Evolutionary conservation across 2,329 filamentous ascomycete species (phyloP).

Genomic region (Blastomyces parvus): DNA sequence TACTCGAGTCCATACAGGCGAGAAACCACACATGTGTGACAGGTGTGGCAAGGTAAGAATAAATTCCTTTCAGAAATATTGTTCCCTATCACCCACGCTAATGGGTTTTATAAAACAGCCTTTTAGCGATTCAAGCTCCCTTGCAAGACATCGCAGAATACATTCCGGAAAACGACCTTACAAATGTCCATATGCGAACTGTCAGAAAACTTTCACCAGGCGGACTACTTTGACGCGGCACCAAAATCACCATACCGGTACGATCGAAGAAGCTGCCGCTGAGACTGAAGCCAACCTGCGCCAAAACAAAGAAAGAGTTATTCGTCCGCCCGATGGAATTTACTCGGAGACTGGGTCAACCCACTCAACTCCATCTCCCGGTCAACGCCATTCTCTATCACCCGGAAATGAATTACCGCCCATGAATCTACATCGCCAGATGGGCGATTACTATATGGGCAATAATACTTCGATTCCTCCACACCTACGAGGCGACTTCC

Average conservation of each 20-base stretch:
- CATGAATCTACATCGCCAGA: slow-evolving; percentile 58
- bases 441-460: slow-evolving; percentile 67
- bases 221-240: slow-evolving; percentile 91
- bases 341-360: slow-evolving; percentile 39
- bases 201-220: slow-evolving; percentile 95
- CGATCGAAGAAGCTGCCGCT: slow-evolving; percentile 83
- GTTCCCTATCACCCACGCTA: neutral
- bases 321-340: slow-evolving; percentile 30
- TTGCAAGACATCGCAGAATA: slow-evolving; percentile 86
- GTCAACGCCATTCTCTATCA: slow-evolving; percentile 72
- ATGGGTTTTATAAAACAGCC: slow-evolving; percentile 46
- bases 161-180: slow-evolving; percentile 94
- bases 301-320: slow-evolving; percentile 33
- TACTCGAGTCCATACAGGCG: slow-evolving; percentile 88
- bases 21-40: slow-evolving; percentile 98
- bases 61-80: neutral
- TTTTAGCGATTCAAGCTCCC: slow-evolving; percentile 90
- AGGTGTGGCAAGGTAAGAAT: slow-evolving; percentile 78
- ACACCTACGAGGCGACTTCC: slow-evolving; percentile 68
- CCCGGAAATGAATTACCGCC: slow-evolving; percentile 65
- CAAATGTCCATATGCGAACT: slow-evolving; percentile 94
- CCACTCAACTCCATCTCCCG: slow-evolving; percentile 66
- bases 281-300: slow-evolving; percentile 81
- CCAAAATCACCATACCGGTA: slow-evolving; percentile 91
- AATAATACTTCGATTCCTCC: slow-evolving; percentile 70